These are phyloP conservation scores for Vaccinium myrtillus DNA, from an alignment of 148 eudicot genomes.

Conservation along the genomic window DNA sequence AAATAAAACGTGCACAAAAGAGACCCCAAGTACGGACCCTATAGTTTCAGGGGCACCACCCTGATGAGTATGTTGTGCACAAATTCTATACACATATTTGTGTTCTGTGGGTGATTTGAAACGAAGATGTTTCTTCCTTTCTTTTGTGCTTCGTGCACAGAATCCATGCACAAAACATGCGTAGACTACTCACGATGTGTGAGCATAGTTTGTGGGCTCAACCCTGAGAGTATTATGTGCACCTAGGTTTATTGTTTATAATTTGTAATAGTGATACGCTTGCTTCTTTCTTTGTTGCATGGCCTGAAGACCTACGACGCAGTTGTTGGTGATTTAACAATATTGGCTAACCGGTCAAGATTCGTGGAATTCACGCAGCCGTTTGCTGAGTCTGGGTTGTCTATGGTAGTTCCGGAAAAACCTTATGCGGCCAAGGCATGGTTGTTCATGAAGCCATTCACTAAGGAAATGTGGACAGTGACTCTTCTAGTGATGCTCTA, in stretches of 20 bases:
- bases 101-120: background rate
- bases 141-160: too few species aligned
- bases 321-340: conserved; percentile 39
- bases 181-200: background rate
- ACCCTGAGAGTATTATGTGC: background rate
- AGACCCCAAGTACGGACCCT: background rate
- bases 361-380: conserved; percentile 40
- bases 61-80: background rate
- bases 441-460: conserved; percentile 44
- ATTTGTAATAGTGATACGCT: background rate
- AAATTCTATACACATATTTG: background rate
- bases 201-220: background rate
- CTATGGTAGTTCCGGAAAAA: conserved; percentile 27
- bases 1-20: background rate
- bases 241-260: background rate
- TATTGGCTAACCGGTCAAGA: conserved; percentile 22
- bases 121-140: background rate
- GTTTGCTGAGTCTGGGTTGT: conserved; percentile 31
- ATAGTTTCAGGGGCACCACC: background rate
- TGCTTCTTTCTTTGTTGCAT: background rate
- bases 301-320: conserved; percentile 33
- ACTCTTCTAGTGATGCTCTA: conserved; percentile 24
- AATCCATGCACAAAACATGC: too few species aligned
- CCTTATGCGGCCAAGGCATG: conserved; percentile 12
- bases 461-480: conserved; percentile 30